phyloP scores from a whole-genome alignment of 108 stramenopile species.

The Cyclotella atomus region DNA sequence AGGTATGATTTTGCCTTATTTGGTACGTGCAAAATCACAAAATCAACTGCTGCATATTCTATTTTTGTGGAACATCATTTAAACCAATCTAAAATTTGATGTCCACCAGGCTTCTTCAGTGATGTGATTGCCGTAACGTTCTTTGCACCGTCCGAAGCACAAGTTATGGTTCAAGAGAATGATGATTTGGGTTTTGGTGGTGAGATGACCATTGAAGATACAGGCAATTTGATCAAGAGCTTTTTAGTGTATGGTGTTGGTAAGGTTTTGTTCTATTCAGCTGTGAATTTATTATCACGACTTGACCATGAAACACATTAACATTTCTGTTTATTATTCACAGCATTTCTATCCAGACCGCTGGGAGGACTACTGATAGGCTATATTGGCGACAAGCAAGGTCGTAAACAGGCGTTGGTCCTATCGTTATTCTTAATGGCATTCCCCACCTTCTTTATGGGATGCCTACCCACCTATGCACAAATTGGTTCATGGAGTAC shows the following conservation, averaged over 20 bases:
- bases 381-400: conserved; percentile 74
- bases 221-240: conserved; percentile 60
- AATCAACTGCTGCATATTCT: no score
- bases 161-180: conserved; percentile 4
- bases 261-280: not conserved
- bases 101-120: no score
- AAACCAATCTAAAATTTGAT: no score
- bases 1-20: conserved; percentile 78
- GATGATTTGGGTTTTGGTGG: conserved; percentile 19
- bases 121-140: conserved; percentile 66
- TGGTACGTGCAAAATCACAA: no score
- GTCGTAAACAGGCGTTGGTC: conserved; percentile 74
- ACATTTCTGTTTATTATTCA: no score
- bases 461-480: conserved; percentile 80
- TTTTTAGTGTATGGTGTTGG: conserved; percentile 84
- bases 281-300: not conserved
- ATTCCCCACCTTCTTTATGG: conserved; percentile 85
- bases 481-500: conserved; percentile 67
- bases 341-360: conserved; percentile 84
- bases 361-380: conserved; percentile 80
- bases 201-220: not conserved
- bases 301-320: no score
- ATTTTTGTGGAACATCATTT: no score
- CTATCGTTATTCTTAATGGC: conserved; percentile 77
- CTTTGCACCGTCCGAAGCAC: conserved; percentile 55